Evolutionary conservation across 495 filamentous ascomycete genomes (phyloP), one percentile per base, ranked within the genome.

Genomic region (Emericellopsis terricola): DNA sequence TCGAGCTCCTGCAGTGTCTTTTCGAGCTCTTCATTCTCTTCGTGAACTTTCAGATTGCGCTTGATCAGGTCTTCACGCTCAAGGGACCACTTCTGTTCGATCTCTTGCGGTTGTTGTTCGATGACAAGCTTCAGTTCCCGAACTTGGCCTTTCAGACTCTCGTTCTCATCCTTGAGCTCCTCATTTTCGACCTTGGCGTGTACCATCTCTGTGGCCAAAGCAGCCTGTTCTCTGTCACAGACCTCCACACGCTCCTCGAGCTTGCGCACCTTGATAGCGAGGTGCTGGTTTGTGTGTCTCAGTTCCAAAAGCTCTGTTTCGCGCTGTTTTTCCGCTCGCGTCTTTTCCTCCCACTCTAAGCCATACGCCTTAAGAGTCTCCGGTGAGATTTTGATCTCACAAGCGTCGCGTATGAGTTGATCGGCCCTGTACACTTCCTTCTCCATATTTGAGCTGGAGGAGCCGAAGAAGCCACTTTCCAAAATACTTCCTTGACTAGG

Each of bases 401-500:
- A 94, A 11, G 89, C 89, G 53, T 99, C 89, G 36, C 81, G 81
- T 4, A 99, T 82, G 40, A 99, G 63, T 41, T 83, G 68, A 49
- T 99, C 91, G 9, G 91, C 87, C 15, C 85, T 76, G 50, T 99
- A 99, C 8, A 96, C 65, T 43, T 94, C 89, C 52, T 93, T 94
- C 47, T 99, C 89, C 9, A 79, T 69, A 41, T 76, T 81, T 21
- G 57, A 55, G 15, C 76, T 83, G 15, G 81, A 80, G 53, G 78
- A 86, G 28, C 89, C 89, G 47, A 99, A 99, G 64, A 99, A 99
- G 19, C 89, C 89, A 29, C 82, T 89, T 52, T 99, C 89, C 18
- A 94, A 71, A 27, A 96, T 77, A 4, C 81, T 91, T 20, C 68
- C 76, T 13, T 83, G 71, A 1, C 84, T 85, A 0, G 89, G 89